Conservation (phyloP, 2,329 filamentous ascomycete genomes). For the Akanthomyces uredinophilus region DNA sequence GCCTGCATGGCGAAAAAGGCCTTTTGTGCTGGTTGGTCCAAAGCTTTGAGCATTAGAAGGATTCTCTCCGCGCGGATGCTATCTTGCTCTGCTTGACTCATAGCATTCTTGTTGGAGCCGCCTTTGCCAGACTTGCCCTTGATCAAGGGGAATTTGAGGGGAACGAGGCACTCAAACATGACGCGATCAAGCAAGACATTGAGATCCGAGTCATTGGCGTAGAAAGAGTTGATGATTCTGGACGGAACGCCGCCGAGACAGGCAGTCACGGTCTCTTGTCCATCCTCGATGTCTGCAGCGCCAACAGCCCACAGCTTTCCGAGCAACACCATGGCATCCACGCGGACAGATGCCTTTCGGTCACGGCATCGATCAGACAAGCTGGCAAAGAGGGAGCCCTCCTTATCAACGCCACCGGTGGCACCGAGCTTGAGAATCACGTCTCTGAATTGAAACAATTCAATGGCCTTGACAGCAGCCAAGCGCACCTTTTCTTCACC, state of each 20-base stretch:
- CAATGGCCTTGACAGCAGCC: slow-evolving; percentile 80
- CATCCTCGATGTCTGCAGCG: slow-evolving; percentile 76
- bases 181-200: slow-evolving; percentile 80
- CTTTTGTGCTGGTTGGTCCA: slow-evolving; percentile 73
- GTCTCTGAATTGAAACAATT: slow-evolving; percentile 72
- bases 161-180: slow-evolving; percentile 82
- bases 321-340: slow-evolving; percentile 79
- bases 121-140: slow-evolving; percentile 59
- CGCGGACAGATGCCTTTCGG: slow-evolving; percentile 72
- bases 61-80: slow-evolving; percentile 80
- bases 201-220: slow-evolving; percentile 82
- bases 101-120: slow-evolving; percentile 39
- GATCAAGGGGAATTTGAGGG: slow-evolving; percentile 72
- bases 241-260: slow-evolving; percentile 80
- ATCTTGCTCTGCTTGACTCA: slow-evolving; percentile 60
- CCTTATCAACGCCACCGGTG: slow-evolving; percentile 67
- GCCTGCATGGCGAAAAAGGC: slow-evolving; percentile 85
- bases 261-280: slow-evolving; percentile 68
- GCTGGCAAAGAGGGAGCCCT: slow-evolving; percentile 73
- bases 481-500: slow-evolving; percentile 86
- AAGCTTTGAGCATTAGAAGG: slow-evolving; percentile 70
- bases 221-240: slow-evolving; percentile 80
- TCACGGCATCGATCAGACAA: slow-evolving; percentile 88
- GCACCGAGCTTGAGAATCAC: slow-evolving; percentile 77
- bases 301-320: slow-evolving; percentile 92